Evolutionary conservation across 2,329 filamentous ascomycete species (phyloP).

Genomic region (Clarireedia monteithiana): DNA sequence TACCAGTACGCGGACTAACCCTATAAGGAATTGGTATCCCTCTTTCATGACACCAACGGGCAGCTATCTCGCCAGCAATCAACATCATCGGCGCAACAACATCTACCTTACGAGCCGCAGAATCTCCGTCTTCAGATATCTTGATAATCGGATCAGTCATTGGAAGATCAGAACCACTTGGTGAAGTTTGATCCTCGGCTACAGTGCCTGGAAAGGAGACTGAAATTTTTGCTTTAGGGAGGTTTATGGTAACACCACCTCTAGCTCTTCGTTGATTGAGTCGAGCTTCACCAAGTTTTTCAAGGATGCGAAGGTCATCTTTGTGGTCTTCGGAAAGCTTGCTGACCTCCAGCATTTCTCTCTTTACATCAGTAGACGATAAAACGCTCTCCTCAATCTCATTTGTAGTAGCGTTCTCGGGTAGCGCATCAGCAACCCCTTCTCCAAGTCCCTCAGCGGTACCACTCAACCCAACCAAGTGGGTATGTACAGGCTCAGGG

Average conservation of each 20-base stretch:
- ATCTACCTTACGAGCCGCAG: neutral
- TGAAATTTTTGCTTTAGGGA: neutral
- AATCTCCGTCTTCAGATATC: neutral
- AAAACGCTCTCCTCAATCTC: too few species aligned
- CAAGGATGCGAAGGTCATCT: conserved; percentile 40
- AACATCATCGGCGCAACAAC: conserved; percentile 41
- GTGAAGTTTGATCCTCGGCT: neutral
- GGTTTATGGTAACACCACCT: conserved; percentile 5
- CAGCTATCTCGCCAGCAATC: conserved; percentile 53
- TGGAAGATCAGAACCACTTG: neutral
- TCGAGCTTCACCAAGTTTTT: conserved; percentile 38
- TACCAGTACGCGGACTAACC: conserved; percentile 18
- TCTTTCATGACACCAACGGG: conserved; percentile 51
- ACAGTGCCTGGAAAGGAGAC: conserved; percentile 14
- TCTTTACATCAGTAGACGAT: conserved; percentile 25
- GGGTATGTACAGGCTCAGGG: neutral
- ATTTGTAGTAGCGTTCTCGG: too few species aligned
- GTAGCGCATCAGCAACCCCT: too few species aligned
- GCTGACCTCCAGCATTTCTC: conserved; percentile 34
- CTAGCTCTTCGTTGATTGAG: conserved; percentile 5
- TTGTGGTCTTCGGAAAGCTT: conserved; percentile 38
- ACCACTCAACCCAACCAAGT: too few species aligned
- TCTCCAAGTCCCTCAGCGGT: too few species aligned
- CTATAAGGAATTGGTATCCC: conserved; percentile 53
- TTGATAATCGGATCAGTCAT: neutral